Evolutionary conservation across 108 stramenopile genomes (phyloP), one percentile per base, ranked within the genome.

Genomic region (Cyclotella sp.): DNA sequence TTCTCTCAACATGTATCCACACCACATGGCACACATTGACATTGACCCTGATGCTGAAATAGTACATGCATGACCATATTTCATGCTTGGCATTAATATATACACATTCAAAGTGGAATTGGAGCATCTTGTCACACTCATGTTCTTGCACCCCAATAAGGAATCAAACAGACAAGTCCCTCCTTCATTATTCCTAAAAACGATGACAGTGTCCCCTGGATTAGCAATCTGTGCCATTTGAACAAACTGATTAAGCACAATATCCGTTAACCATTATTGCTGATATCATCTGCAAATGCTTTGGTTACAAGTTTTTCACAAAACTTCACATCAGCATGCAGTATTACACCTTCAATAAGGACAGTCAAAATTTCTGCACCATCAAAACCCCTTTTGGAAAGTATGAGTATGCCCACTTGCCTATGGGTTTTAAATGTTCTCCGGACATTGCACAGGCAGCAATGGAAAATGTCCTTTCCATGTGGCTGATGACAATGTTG

Each of bases 341-440:
- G 41, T 82, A 77, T 46, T 79, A 84, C 47, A 68, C 60, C 11
- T 74, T 84, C 55, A 30, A 79, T 34, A 34, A 34, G 34, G 34
- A 34, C 2, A 34, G 2, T 34, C 34, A 34, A 34, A 6, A 34
- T 6, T 6, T 34, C 34, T 5, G 34, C 6, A 34, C 34, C 34
- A 34, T 34, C 6, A 34, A 5, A 6, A 34, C 34, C 6, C 34
- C 34, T 5, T 34, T 6, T n/a, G n/a, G n/a, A n/a, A n/a, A n/a
- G n/a, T n/a, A n/a, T n/a, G n/a, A n/a, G n/a, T n/a, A n/a, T n/a
- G n/a, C n/a, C n/a, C n/a, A n/a, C n/a, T n/a, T n/a, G n/a, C n/a
- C n/a, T n/a, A n/a, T n/a, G n/a, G n/a, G n/a, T n/a, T n/a, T n/a
- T n/a, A n/a, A n/a, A n/a, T n/a, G n/a, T n/a, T n/a, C n/a, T n/a